A percentile compares a stretch with the other conserved stretches of the same genome.
Evolutionary conservation across 1,284 basidiomycete genomes (phyloP).

Genomic region (Omphalotus olearius): DNA sequence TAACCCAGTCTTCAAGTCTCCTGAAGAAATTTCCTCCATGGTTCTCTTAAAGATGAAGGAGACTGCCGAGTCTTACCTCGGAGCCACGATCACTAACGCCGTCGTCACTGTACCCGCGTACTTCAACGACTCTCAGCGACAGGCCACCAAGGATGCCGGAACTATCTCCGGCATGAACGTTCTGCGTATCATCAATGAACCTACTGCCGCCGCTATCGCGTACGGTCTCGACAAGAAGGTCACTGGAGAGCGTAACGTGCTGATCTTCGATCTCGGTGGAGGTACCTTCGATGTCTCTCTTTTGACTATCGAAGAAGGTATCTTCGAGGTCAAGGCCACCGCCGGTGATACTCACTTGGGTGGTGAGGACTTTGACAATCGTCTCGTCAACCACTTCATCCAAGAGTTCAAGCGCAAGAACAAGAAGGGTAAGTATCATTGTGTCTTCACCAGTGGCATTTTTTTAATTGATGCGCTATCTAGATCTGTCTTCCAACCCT

Average conservation of each 20-base stretch:
- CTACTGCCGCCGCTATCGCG: conserved; percentile 57
- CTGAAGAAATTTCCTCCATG: conserved; percentile 86
- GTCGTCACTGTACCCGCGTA: conserved; percentile 45
- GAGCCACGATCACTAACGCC: conserved; percentile 42
- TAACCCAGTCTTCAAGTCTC: conserved; percentile 43
- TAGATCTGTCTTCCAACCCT: conserved; percentile 86
- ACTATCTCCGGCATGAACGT: conserved; percentile 72
- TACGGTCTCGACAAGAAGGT: conserved; percentile 75
- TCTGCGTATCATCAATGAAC: conserved; percentile 67
- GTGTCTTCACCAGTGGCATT: neutral
- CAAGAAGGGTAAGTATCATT: conserved; percentile 16
- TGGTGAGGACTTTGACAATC: conserved; percentile 93
- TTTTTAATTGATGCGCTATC: neutral
- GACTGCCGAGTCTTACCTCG: conserved; percentile 82
- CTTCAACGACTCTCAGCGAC: conserved; percentile 78
- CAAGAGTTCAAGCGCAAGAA: conserved; percentile 20
- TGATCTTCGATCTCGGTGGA: conserved; percentile 88
- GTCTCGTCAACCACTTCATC: conserved; percentile 68
- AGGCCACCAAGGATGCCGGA: conserved; percentile 80
- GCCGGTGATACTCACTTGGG: conserved; percentile 81
- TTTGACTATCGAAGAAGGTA: conserved; percentile 71
- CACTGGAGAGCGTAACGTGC: conserved; percentile 67
- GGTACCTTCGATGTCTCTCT: conserved; percentile 82
- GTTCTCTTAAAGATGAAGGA: conserved; percentile 84
- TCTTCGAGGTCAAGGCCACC: conserved; percentile 78